Evolutionary conservation across 768 basidiomycete genomes (phyloP).

Genomic region (Dacryopinax primogenitus): DNA sequence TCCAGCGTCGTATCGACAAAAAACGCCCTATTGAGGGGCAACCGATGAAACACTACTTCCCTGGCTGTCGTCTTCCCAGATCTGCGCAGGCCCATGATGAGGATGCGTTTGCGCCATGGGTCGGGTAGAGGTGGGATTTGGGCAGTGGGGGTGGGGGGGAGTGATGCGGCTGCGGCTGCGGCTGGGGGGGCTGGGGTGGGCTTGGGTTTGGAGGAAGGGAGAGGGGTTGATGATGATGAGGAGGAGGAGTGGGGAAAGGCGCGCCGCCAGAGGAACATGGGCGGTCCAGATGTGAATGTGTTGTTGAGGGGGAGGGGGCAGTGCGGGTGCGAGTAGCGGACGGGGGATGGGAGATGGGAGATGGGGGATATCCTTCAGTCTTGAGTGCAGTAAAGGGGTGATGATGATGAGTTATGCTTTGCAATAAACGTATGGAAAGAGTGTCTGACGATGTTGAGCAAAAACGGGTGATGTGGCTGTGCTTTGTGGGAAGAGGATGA

Average conservation of each 20-base stretch:
- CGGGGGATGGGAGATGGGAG: too few relatives aligned
- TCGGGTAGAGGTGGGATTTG: background rate
- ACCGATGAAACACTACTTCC: conserved; percentile 79
- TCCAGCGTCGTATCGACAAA: conserved; percentile 80
- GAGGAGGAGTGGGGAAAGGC: background rate
- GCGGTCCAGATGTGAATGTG: background rate
- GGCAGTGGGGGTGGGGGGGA: background rate
- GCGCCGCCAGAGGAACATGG: background rate
- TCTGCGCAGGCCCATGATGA: background rate
- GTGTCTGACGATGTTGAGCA: too few relatives aligned
- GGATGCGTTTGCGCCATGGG: background rate
- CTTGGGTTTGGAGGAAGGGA: background rate
- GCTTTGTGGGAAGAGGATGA: too few relatives aligned
- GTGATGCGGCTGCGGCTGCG: background rate
- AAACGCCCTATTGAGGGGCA: conserved; percentile 72
- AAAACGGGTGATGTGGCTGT: too few relatives aligned
- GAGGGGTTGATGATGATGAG: background rate
- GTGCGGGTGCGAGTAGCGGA: too few relatives aligned
- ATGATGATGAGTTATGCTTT: too few relatives aligned
- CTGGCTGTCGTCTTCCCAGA: conserved; percentile 79
- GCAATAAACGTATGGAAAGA: too few relatives aligned
- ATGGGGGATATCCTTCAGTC: too few relatives aligned
- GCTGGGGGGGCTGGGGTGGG: background rate
- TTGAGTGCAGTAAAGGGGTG: too few relatives aligned
- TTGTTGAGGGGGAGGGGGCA: background rate